Evolutionary conservation across 2,329 filamentous ascomycete species (phyloP), one percentile per base, ranked within the genome.

Genomic region (Ceratocystis cubensis): DNA sequence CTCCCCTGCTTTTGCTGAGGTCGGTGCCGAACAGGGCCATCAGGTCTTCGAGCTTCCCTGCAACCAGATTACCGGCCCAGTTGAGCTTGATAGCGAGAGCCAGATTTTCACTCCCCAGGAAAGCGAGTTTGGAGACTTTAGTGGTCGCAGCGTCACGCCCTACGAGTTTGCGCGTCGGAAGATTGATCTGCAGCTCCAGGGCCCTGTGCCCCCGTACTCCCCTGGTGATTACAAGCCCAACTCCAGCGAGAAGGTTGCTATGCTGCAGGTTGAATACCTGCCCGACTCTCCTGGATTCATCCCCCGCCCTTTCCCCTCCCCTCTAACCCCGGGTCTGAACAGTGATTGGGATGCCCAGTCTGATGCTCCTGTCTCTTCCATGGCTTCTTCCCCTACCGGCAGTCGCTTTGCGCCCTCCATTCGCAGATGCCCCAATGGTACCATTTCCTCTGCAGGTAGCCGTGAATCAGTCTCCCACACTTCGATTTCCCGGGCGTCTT

Each of bases 41-140:
- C 78, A 81, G 68, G 77, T 82, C 2, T 82, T 81, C 67, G 81
- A 84, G 70, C 71, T 84, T 71, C 76, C 81, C 1, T 80, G 76
- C 4, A 77, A 78, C 0, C 69, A 74, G 0, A 73, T 75, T 28
- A 78, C 76, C 22, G 75, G 78, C 61, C 74, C 72, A 8, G 72
- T 72, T 61, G 77, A 74, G 4, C 71, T 74, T 56, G 72, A 76
- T 15, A 75, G 74, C 13, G 76, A 77, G 1, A 76, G 76, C 0
- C 76, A 79, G 30, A 20, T 33, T 6, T 61, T 63, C 20, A 50
- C 44, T 17, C 41, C 61, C 7, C 61, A 48, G 37, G 46, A 33
- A 6, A 30, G 15, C 28, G 62, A 30, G 48, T 69, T 79, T 5
- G 76, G 76, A 0, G 57, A 63, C 3, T 76, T 75, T 0, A 75